Conservation (phyloP, 306 rosid species). For the Arachis stenosperma region DNA sequence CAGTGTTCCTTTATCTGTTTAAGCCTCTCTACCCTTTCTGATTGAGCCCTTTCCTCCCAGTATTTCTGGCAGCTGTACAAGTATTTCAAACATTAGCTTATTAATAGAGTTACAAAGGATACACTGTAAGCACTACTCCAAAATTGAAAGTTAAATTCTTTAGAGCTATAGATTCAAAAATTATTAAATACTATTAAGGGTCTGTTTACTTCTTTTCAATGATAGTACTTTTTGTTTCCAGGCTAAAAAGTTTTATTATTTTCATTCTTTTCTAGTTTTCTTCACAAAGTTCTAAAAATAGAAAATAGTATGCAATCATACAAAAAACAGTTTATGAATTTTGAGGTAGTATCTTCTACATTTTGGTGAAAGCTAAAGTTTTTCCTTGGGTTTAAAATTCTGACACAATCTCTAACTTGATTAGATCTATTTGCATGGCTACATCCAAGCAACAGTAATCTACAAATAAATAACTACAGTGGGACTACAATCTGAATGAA, state of each 20-base stretch:
- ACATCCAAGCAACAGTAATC: neutral
- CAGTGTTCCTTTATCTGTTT: slow-evolving; percentile 83
- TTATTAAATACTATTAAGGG: neutral
- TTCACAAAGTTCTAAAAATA: too few relatives aligned
- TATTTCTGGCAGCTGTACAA: slow-evolving; percentile 67
- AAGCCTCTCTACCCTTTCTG: slow-evolving; percentile 74
- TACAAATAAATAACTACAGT: neutral
- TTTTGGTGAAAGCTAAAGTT: neutral
- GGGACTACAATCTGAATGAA: slow-evolving; percentile 19
- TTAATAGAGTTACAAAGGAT: neutral
- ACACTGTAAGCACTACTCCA: neutral
- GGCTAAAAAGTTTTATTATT: too few relatives aligned
- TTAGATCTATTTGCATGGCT: neutral
- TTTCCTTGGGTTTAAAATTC: slow-evolving; percentile 10
- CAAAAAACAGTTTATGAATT: neutral
- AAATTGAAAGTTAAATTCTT: neutral
- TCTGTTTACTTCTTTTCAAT: neutral
- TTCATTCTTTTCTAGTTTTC: too few relatives aligned
- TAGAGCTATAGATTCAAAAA: neutral
- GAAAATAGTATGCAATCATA: neutral
- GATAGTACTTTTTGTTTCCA: too few relatives aligned
- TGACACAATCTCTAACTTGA: neutral
- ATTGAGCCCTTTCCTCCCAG: slow-evolving; percentile 75
- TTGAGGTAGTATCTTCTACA: neutral
- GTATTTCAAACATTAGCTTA: neutral